Base-by-base conservation (phyloP, 495 filamentous ascomycete genomes). In the Daldinia loculata region DNA sequence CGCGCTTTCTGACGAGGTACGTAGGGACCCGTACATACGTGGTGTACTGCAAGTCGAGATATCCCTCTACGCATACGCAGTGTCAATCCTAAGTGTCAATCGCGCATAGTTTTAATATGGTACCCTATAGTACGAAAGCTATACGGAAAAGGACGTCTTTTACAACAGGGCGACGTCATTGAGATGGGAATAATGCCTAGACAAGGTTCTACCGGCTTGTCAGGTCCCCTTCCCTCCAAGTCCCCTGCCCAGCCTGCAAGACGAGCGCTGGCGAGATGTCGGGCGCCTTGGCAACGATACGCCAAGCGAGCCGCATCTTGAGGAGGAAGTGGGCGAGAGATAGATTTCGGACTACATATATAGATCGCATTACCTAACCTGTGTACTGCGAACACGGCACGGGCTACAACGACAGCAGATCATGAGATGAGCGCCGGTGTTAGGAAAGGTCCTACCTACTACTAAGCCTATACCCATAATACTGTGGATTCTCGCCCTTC, bases 161-260 rank as follows among this genome's bases (percentile, higher is more conserved):
- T 30, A 34, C 26, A 29, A 32, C 36, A 34, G 30, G 52, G 34
- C 63, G 52, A 71, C 63, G 69, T 67, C 53, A 57, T 22, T 61
- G 17, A 2, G 41, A 56, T 26, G 43, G 64, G 48, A 59, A 64
- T 48, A 63, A 63, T 43, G 58, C 53, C 69, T 27, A 32, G 24
- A 11, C 51, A 34, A 41, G 56, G 36, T n/a, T 72, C 57, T 53
- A 56, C 45, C 53, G 50, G 26, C 26, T 53, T 61, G 61, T 51
- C 57, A 73, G 56, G 43, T 65, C 64, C 61, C 51, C 52, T n/a
- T 41, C 45, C 24, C 34, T n/a, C 56, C 56, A 29, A 56, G 12
- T 73, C 64, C 61, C 66, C 61, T 69, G 70, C 70, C 70, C 70
- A 73, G 70, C 70, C 65, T 73, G 70, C 70, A 73, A 45, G 55